Percentiles rank a stretch among this genome's conserved stretches.
phyloP scores from a whole-genome alignment of 1,284 basidiomycete genomes.

The Irpex sp. region DNA sequence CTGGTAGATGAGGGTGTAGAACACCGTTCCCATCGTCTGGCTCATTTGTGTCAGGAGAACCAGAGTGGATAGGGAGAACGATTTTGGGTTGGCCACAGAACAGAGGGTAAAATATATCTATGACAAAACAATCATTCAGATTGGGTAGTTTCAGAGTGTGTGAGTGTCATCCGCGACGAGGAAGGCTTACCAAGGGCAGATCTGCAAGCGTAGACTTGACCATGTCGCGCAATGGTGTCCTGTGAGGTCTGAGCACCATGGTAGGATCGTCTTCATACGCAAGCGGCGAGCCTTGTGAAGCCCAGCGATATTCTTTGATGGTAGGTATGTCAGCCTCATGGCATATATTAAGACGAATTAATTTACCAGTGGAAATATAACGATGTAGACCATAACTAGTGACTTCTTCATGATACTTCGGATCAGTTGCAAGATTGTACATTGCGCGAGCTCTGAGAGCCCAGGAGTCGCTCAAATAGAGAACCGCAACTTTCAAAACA shows the following conservation, averaged over 20 bases:
- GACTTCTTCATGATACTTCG: constrained; percentile 4
- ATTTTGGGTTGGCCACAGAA: background rate
- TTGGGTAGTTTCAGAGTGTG: too few species aligned
- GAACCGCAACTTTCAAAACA: background rate
- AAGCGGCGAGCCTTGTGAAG: background rate
- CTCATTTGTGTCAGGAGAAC: constrained; percentile 7
- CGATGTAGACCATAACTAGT: background rate
- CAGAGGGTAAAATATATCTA: constrained; percentile 2
- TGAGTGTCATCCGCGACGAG: background rate
- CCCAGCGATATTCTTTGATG: background rate
- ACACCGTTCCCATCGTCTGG: background rate
- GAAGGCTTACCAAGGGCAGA: background rate
- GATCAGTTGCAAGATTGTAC: constrained; percentile 6
- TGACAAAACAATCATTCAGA: background rate
- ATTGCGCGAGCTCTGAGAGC: constrained; percentile 4
- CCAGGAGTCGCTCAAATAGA: background rate
- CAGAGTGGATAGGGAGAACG: constrained; percentile 6
- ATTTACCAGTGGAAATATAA: constrained; percentile 2
- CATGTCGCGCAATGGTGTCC: background rate
- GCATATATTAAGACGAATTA: background rate
- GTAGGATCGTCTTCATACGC: background rate
- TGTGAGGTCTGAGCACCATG: background rate
- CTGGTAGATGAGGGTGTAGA: background rate
- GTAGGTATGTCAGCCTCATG: background rate
- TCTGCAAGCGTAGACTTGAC: background rate